Conservation (phyloP, 2,329 filamentous ascomycete species). For the Aspergillus sp. region DNA sequence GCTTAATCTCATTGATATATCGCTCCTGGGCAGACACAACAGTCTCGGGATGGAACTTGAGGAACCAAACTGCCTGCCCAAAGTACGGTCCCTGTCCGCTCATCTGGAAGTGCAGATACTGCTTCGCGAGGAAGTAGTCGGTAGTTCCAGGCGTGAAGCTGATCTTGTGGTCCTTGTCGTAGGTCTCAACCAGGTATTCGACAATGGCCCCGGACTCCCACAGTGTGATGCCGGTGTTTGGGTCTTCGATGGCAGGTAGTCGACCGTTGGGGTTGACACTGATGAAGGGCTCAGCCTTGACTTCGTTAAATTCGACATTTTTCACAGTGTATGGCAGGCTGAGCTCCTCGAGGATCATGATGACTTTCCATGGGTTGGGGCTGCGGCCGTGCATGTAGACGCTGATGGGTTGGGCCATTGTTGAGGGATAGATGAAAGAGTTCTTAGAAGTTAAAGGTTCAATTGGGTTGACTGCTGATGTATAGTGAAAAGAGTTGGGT, state of each 20-base stretch:
- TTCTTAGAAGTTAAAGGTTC: not conserved
- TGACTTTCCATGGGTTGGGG: conserved; percentile 36
- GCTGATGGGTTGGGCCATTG: not conserved
- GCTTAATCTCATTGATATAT: conserved; percentile 46
- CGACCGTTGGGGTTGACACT: conserved; percentile 27
- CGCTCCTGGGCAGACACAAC: conserved; percentile 44
- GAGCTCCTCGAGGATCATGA: conserved; percentile 44
- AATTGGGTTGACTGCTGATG: not conserved
- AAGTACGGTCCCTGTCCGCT: conserved; percentile 52
- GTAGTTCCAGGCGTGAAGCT: conserved; percentile 35
- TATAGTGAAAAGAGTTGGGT: too few relatives aligned
- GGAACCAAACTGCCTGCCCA: conserved; percentile 49
- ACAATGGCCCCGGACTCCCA: conserved; percentile 32
- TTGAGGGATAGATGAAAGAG: not conserved
- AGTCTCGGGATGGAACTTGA: conserved; percentile 42
- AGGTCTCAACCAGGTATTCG: conserved; percentile 37
- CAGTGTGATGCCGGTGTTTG: conserved; percentile 45
- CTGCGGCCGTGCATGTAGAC: not conserved
- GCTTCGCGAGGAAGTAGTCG: conserved; percentile 41
- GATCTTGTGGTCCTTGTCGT: conserved; percentile 46
- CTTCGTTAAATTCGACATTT: conserved; percentile 37
- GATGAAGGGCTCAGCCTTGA: conserved; percentile 44
- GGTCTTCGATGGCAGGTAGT: conserved; percentile 40
- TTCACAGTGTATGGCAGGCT: conserved; percentile 25
- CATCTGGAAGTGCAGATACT: conserved; percentile 49